Evolutionary conservation across 2,329 filamentous ascomycete species (phyloP), one percentile per base, ranked within the genome.

Genomic region (Orbilia brochopaga): DNA sequence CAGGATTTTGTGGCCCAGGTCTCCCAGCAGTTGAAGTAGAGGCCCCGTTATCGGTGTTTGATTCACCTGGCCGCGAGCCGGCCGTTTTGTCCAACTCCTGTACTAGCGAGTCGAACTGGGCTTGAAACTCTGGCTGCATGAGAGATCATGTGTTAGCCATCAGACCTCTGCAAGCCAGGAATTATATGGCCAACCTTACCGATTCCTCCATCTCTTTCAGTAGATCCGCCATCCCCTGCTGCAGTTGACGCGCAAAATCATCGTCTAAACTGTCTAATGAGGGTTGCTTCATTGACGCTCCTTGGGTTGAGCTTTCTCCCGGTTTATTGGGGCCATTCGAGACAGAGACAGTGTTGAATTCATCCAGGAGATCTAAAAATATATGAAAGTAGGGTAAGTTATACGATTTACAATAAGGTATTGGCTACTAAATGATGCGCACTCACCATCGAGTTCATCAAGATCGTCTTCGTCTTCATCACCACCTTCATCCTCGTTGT

Each of bases 401-500:
- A 17, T 30, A 42, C 10, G 4, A 52, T 23, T 52, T 48, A 8
- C 10, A 8, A n/a, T 23, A 75, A 73, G 35, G 52, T 51, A 40
- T 24, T 61, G 15, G 27, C 37, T 32, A 40, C 46, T n/a, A 24
- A 1, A 15, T 19, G 19, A 55, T 44, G 19, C n/a, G 2, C 21
- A 24, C 82, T 75, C 80, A 91, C 90, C 91, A 80, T 99, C 94
- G 50, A 99, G 83, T 77, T 97, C 94, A 77, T 97, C 90, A 19
- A 94, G 82, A 76, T 94, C 90, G 79, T 94, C 94, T 80, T 96
- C 92, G 75, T 97, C 93, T 5, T 92, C 93, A 77, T 97, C 93
- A 19, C 92, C 88, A 15, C 89, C 87, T 75, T 89, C 85, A 21
- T 84, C 85, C 21, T 79, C 76, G 15, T 42, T 4, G 76, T 78